Evolutionary conservation across 495 filamentous ascomycete species (phyloP).

Genomic region (Neurospora sp.): DNA sequence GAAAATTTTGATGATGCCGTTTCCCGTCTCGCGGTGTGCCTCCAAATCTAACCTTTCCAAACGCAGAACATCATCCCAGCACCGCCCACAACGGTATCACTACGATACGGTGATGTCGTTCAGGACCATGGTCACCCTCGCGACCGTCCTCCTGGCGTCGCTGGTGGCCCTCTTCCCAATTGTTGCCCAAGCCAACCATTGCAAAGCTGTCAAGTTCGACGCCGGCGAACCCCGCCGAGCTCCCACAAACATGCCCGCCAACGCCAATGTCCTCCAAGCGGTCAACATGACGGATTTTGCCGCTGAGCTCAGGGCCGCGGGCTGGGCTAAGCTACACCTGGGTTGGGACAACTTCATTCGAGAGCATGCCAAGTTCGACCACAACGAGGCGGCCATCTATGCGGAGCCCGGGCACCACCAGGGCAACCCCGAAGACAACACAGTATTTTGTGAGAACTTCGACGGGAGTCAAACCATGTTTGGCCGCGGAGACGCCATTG

Average conservation of each 20-base stretch:
- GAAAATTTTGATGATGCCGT: background rate
- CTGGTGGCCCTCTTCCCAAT: background rate
- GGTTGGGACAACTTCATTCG: background rate
- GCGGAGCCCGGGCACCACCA: background rate
- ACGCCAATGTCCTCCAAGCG: background rate
- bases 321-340: background rate
- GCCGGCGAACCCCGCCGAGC: background rate
- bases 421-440: background rate
- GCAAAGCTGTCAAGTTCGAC: background rate
- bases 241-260: background rate
- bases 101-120: background rate
- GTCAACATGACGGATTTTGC: background rate
- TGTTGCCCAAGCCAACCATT: background rate
- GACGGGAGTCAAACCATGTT: background rate
- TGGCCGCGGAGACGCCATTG: background rate
- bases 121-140: background rate
- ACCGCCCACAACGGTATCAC: background rate
- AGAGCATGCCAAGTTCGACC: background rate
- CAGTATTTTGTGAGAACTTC: background rate
- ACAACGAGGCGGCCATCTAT: background rate
- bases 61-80: background rate
- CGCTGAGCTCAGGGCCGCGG: background rate
- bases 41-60: background rate
- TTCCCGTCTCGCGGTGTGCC: background rate
- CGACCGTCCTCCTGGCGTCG: background rate